Evolutionary conservation across 345 rosid genomes (phyloP), one percentile per base, ranked within the genome.

Genomic region (Rubroshorea leprosula): DNA sequence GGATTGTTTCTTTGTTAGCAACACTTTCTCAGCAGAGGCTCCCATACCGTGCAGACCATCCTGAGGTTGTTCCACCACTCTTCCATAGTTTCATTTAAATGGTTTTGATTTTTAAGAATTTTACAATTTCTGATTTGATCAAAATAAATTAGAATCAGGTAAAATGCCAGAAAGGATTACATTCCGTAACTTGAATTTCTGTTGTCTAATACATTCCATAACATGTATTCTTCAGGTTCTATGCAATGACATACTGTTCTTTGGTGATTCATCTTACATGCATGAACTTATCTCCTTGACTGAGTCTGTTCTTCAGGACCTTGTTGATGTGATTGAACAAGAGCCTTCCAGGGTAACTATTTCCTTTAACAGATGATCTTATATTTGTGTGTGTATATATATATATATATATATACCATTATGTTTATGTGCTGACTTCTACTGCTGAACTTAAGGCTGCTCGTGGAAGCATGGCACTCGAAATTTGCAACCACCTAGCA

Each of bases 401-500:
- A n/a, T n/a, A n/a, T 27, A 2, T 6, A 1, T 44, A 0, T 6
- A 48, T 49, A 14, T 2, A 17, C 17, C 6, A 2, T 7, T 63
- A 31, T 65, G 19, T n/a, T n/a, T n/a, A 5, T 50, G n/a, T 65
- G 47, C 67, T 66, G 54, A 68, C 56, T 54, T 62, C 58, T 46
- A 19, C 17, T 74, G 35, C 67, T 70, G 67, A 47, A 64, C 44
- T 56, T n/a, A 67, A 87, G 98, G 77, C 72, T 60, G 65, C 70
- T 55, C 82, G 85, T 19, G 96, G 98, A 69, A 72, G 61, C 67
- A 69, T 88, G 82, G 94, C 98, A 1, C 95, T 91, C 10, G 98
- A 88, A 77, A 87, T 96, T 70, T 88, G 95, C 79, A 86, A 88
- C 72, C 86, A 83, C 71, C 76, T 91, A 58, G 84, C 81, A 61